A percentile compares a stretch with the other conserved stretches of the same genome.
Evolutionary conservation across 2,329 filamentous ascomycete genomes (phyloP).

Genomic region (Diaporthe capsici): DNA sequence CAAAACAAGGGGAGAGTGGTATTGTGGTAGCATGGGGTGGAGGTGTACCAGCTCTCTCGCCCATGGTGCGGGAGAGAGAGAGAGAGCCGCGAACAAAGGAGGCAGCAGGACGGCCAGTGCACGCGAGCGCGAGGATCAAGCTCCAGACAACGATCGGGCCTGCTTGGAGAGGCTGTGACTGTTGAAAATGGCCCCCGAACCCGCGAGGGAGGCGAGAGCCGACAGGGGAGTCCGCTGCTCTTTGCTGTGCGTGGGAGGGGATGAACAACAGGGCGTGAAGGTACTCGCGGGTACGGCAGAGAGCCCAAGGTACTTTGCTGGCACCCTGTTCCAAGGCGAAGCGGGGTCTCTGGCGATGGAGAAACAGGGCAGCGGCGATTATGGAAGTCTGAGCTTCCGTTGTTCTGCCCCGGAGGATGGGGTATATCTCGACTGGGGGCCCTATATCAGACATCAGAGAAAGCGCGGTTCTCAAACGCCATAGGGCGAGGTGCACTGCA

Average conservation of each 20-base stretch:
- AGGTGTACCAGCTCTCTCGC: not conserved
- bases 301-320: slow-evolving; percentile 36
- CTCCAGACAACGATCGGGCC: slow-evolving; percentile 45
- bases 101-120: slow-evolving; percentile 55
- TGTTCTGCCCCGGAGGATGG: slow-evolving; percentile 46
- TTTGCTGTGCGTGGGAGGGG: slow-evolving; percentile 40
- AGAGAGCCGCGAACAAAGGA: slow-evolving; percentile 61
- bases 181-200: slow-evolving; percentile 34
- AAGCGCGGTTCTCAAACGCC: slow-evolving; percentile 46
- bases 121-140: slow-evolving; percentile 40
- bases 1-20: slow-evolving; percentile 33
- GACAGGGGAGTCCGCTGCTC: slow-evolving; percentile 42
- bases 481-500: slow-evolving; percentile 45
- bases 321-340: slow-evolving; percentile 37
- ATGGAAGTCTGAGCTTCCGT: slow-evolving; percentile 39
- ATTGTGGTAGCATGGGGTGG: slow-evolving; percentile 26
- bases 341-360: slow-evolving; percentile 40
- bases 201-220: slow-evolving; percentile 35
- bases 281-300: slow-evolving; percentile 36
- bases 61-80: slow-evolving; percentile 45
- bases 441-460: slow-evolving; percentile 48
- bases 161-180: slow-evolving; percentile 40
- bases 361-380: slow-evolving; percentile 42
- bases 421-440: slow-evolving; percentile 47
- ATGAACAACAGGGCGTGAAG: slow-evolving; percentile 33